Base-by-base conservation (phyloP, 177 flowering plant genomes). In the Vitis hybrid region DNA sequence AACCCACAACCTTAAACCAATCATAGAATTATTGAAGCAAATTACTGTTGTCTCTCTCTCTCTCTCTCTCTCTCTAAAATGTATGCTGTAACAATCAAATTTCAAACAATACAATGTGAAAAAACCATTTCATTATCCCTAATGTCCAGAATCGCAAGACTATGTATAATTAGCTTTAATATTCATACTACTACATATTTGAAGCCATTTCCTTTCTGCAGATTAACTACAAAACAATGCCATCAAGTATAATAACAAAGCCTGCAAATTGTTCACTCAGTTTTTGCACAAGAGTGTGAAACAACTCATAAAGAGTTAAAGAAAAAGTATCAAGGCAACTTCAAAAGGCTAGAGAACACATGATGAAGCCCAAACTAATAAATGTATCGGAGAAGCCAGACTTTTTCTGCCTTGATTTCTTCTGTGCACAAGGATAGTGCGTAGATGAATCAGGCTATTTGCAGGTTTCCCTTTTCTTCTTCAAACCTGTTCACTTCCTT, bases 401-500 rank as follows among this genome's bases (percentile, higher is more conserved):
- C 2, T 55, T 62, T 48, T 67, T 31, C 22, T 49, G 45, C 65
- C 51, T 70, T 39, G 59, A 16, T 60, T 68, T 61, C 69, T 57
- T 70, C 74, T 65, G 61, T 70, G 64, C 55, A 68, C 14, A 22
- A 22, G 55, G n/a, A 59, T n/a, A 16, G 12, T 55, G 39, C 5
- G 26, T 14, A 56, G 21, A 55, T 18, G 16, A 51, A 66, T 11
- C 66, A 5, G 2, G 50, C 31, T 15, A 13, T 10, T 9, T 31
- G 39, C 2, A 19, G 45, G 18, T 62, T 57, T 12, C 53, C 31
- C 9, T n/a, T 39, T 18, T 52, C 13, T 56, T n/a, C 60, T 45
- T 81, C 67, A 81, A 61, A 81, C 61, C 56, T 69, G 78, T 49
- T 81, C 84, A 56, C 51, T 80, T 66, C 83, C 83, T 70, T 84